Conservation (phyloP, 2,329 filamentous ascomycete genomes). For the Arthrobotrys sinensis region DNA sequence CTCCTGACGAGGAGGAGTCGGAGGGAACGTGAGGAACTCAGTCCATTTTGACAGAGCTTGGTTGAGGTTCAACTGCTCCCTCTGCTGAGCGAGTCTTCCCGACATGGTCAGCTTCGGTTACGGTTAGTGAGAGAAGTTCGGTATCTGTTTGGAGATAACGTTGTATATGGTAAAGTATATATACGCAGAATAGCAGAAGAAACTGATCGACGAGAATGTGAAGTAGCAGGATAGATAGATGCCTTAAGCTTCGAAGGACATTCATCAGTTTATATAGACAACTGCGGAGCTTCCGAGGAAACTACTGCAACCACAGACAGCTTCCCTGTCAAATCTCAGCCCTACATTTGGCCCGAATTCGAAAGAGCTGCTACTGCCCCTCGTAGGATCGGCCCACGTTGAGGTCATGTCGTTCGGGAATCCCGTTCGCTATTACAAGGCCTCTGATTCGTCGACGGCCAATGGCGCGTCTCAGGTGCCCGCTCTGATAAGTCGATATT, state of each 20-base stretch:
- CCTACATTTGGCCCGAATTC: conserved; percentile 38
- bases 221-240: not conserved
- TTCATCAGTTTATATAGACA: conserved; percentile 37
- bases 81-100: conserved; percentile 36
- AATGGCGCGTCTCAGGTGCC: conserved; percentile 49
- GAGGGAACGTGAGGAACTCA: conserved; percentile 52
- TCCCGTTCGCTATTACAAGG: conserved; percentile 44
- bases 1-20: conserved; percentile 35
- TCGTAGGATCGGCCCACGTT: conserved; percentile 47
- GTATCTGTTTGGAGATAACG: not conserved
- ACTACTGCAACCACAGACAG: not conserved
- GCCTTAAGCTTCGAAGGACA: conserved; percentile 4
- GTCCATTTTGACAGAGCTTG: conserved; percentile 53
- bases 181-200: not conserved
- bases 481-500: conserved; percentile 40
- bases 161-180: conserved; percentile 11
- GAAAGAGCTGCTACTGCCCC: not conserved
- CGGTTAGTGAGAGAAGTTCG: not conserved
- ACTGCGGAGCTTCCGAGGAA: conserved; percentile 8
- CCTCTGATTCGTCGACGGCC: conserved; percentile 51
- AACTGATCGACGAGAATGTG: not conserved
- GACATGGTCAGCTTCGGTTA: conserved; percentile 37
- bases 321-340: conserved; percentile 27
- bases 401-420: conserved; percentile 52
- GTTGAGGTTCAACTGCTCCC: conserved; percentile 58